These are phyloP conservation scores for Yueomyces sp. DNA, from an alignment of 805 yeast genomes.

Conservation along the genomic window DNA sequence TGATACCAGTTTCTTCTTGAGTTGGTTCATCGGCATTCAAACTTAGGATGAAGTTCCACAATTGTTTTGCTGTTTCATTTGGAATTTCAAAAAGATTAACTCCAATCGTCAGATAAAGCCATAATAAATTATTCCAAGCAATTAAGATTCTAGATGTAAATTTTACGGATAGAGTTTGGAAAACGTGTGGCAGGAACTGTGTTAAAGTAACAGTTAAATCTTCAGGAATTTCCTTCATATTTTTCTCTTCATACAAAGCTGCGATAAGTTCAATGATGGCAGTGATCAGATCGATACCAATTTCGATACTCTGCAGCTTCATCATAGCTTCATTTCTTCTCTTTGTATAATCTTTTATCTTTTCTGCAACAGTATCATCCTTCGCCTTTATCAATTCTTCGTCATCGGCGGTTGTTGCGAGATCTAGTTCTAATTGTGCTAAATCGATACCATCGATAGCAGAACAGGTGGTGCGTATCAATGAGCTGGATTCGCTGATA, in stretches of 20 bases:
- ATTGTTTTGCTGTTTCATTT: constrained; percentile 5
- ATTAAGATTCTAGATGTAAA: constrained; percentile 44
- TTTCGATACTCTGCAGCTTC: constrained; percentile 51
- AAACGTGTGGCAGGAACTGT: constrained; percentile 21
- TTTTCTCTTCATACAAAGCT: constrained; percentile 11
- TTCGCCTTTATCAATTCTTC: constrained; percentile 7
- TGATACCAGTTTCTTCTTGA: constrained; percentile 18
- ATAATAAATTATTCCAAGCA: constrained; percentile 58
- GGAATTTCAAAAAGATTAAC: constrained; percentile 14
- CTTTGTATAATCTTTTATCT: constrained; percentile 26
- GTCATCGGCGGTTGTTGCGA: constrained; percentile 5
- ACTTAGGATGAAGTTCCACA: constrained; percentile 9
- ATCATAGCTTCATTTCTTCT: constrained; percentile 34
- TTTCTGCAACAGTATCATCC: constrained; percentile 12
- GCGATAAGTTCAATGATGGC: constrained; percentile 53
- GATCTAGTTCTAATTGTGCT: constrained; percentile 17
- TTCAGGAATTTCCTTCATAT: constrained; percentile 3
- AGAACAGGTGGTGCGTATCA: constrained; percentile 13
- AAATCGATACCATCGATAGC: constrained; percentile 24
- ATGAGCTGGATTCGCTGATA: constrained; percentile 10
- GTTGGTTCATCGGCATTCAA: constrained; percentile 3
- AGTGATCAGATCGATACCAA: constrained; percentile 62
- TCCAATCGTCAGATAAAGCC: constrained; percentile 28
- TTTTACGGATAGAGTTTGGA: constrained; percentile 32
- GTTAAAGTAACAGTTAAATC: constrained; percentile 9